Percentiles rank a stretch among this genome's conserved stretches.
These are phyloP conservation scores for Plasmodium coatneyi DNA, from an alignment of 169 alveolate species.

Conservation along the genomic window DNA sequence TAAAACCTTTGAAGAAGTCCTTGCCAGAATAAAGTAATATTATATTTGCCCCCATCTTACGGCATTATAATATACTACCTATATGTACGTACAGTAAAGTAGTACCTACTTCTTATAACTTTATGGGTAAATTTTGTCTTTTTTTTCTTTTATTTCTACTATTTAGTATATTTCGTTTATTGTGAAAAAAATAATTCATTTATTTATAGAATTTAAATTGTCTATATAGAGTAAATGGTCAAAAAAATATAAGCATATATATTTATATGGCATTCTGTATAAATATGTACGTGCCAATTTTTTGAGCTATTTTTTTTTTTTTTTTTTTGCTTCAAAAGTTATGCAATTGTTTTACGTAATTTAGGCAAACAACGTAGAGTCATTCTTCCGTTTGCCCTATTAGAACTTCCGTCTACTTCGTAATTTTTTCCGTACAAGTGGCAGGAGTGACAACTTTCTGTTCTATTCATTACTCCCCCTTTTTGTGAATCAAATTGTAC, in stretches of 20 bases:
- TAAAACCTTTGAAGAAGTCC: neutral
- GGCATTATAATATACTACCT: neutral
- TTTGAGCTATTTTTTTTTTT: neutral
- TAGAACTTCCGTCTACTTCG: neutral
- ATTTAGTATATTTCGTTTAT: neutral
- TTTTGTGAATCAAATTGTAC: neutral
- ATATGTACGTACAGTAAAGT: slow-evolving; percentile 4
- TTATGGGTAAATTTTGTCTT: neutral
- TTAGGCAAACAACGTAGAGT: neutral
- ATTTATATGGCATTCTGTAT: neutral
- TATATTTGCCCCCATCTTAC: neutral
- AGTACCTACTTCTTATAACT: neutral
- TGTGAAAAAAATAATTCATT: neutral
- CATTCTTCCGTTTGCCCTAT: neutral
- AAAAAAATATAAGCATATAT: neutral
- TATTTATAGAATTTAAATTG: neutral
- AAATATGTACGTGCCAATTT: neutral
- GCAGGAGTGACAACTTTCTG: neutral
- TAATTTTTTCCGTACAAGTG: neutral
- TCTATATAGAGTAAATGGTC: neutral
- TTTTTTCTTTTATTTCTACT: neutral
- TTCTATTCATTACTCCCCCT: neutral
- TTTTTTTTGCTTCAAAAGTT: neutral
- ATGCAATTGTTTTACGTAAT: neutral
- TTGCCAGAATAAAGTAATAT: neutral